Evolutionary conservation across 1,284 basidiomycete genomes (phyloP), one percentile per base, ranked within the genome.

Genomic region (Ceratobasidium sp.): DNA sequence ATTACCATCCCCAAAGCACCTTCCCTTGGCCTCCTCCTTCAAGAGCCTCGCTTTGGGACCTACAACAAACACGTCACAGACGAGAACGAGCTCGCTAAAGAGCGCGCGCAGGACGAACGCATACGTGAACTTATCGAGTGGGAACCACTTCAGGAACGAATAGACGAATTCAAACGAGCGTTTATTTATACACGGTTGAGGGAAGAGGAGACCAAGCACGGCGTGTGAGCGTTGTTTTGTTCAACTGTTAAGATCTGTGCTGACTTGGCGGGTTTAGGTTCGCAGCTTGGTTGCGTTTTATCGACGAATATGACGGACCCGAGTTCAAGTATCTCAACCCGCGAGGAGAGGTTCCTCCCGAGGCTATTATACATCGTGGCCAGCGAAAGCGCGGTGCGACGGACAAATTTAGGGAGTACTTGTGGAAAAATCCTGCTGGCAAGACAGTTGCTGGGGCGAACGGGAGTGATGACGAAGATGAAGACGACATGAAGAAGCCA

Each of bases 1-100:
- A 92, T 97, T 53, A 90, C 95, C 81, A 89, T 99, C 29, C 98
- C 98, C 41, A 99, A 98, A 85, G 98, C 98, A 84, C 98, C 98
- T 15, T 93, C 96, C 0, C 87, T 99, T 22, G 98, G 98, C 8
- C 87, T 99, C 9, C 85, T 99, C n/a, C 89, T 99, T 47, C 95
- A 99, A 83, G 89, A 95, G 79, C 74, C 76, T 19, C 31, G 73
- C 3, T 76, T 76, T 54, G 72, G 65, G 11, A 75, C 73, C 1
- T 75, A 80, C 60, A 79, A 77, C 50, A 82, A 81, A 47, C 75
- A 78, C 1, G 78, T 77, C 8, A 75, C 56, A 36, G 22, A 60
- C 7, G 78, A 77, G 74, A 88, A 88, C 60, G 81, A 89, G 53
- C 44, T 72, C 2, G 79, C 62, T 4, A 56, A 48, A 36, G 72